Evolutionary conservation across 1,284 basidiomycete species (phyloP), one percentile per base, ranked within the genome.

Genomic region (Ganoderma sinense): DNA sequence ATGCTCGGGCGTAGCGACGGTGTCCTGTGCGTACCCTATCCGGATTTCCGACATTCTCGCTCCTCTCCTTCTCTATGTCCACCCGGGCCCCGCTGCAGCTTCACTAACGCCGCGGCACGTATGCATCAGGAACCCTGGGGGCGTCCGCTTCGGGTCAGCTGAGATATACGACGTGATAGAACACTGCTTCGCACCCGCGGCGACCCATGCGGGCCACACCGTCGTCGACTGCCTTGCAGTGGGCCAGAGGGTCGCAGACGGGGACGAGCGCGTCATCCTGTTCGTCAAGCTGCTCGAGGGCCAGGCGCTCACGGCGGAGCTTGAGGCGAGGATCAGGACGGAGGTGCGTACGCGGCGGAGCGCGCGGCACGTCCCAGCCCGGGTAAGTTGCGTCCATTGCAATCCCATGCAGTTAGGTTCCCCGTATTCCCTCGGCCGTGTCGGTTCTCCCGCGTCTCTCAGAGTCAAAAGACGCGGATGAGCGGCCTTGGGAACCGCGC

Each of bases 91-190:
- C 59, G 40, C 39, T 29, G 11, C 26, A 26, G 59, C 39, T 68
- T 72, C 75, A 73, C 79, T 74, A 70, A 53, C 59, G 31, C 62
- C 62, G 53, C 75, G 71, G 23, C n/a, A 41, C 67, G 43, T 43
- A 48, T 48, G 23, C 51, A 43, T 39, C 76, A 91, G 90, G 74
- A 94, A 96, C 79, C 94, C 95, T 4, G 92, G 92, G 65, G 95
- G 95, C 2, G 89, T 97, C 70, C 88, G 95, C 26, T 97, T 96
- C 77, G 95, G 95, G 26, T 92, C 92, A 41, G 89, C 91, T 39
- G 95, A 97, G 81, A 88, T 97, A 65, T 97, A 97, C 82, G 91
- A 94, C 75, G 91, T 95, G 59, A 85, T 97, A 53, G 93, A 94
- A 74, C 78, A 85, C 70, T 87, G 85, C 76, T 91, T 91, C 78